Evolutionary conservation across 139 green algal species (phyloP), one percentile per base, ranked within the genome.

Genomic region (Tetradesmus obliquus): DNA sequence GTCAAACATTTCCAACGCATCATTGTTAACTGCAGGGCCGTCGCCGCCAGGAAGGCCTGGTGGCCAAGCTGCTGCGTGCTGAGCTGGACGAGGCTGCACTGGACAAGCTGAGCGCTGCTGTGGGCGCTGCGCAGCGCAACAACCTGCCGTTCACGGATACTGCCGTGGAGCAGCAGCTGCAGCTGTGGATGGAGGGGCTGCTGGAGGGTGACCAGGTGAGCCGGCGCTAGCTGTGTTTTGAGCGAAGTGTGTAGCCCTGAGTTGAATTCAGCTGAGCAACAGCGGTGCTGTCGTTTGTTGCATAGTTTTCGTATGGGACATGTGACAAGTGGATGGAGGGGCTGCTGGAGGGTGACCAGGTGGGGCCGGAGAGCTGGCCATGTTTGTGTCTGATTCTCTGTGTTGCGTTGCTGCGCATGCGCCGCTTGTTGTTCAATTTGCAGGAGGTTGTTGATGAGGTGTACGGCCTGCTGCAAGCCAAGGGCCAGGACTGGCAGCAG

Each of bases 11-110:
- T n/a, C n/a, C n/a, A n/a, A n/a, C n/a, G n/a, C n/a, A n/a, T n/a
- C n/a, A n/a, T n/a, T n/a, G n/a, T n/a, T n/a, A n/a, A n/a, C n/a
- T 45, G 51, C 88, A 95, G 92, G 94, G 94, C 15, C 93, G 94
- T 53, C 92, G 92, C 55, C 90, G 94, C 13, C 94, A 96, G 72
- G 94, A 95, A 76, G 86, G 53, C 3, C 85, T 95, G n/a, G 90
- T 95, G 15, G 90, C 83, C 7, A 94, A 95, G 90, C 88, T 94
- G 84, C 66, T 96, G 60, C 81, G 94, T 8, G 53, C 62, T 17
- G 60, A 93, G 57, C 60, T 94, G 3, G 80, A 69, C 0, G 76
- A 91, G 3, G 24, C n/a, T 17, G 54, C 80, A 45, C 62, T 94
- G 58, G 76, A 71, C 17, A 94, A 94, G 83, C 87, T 95, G 51